Evolutionary conservation across 108 stramenopile species (phyloP).

Genomic region (Seminavis robusta): DNA sequence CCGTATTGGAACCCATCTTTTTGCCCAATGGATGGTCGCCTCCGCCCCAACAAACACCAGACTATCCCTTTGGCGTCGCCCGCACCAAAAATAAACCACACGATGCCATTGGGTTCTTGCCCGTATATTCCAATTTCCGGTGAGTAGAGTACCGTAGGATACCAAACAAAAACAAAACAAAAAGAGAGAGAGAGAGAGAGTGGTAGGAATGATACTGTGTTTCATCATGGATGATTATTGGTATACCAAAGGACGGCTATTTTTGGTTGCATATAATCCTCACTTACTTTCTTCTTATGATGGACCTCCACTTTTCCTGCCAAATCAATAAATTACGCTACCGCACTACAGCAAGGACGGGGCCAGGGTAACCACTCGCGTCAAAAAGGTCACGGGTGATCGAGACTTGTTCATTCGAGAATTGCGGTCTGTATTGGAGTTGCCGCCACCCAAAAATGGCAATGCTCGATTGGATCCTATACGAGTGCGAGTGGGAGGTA

Average conservation of each 20-base stretch:
- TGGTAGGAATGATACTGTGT: background rate
- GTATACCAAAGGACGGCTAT: background rate
- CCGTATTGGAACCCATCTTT: constrained; percentile 42
- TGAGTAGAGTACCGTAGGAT: constrained; percentile 20
- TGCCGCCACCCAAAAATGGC: constrained; percentile 42
- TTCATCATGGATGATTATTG: background rate
- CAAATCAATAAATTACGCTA: background rate
- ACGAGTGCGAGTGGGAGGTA: constrained; percentile 74
- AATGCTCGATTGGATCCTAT: constrained; percentile 44
- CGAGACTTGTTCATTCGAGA: constrained; percentile 60
- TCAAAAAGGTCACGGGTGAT: constrained; percentile 76
- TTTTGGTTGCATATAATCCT: background rate
- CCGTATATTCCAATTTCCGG: constrained; percentile 78
- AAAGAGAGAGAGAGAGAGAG: background rate
- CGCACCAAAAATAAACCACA: constrained; percentile 73
- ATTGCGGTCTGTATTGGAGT: constrained; percentile 56
- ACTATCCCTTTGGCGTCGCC: constrained; percentile 68
- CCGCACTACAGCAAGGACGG: constrained; percentile 55
- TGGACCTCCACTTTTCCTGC: too few relatives aligned
- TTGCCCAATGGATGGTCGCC: constrained; percentile 81
- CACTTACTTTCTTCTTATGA: background rate
- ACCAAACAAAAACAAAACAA: background rate
- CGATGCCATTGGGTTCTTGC: constrained; percentile 76
- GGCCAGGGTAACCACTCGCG: constrained; percentile 70
- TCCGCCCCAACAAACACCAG: constrained; percentile 41